Conservation (phyloP, 2,329 filamentous ascomycete genomes). For the Parastagonospora nodorum region DNA sequence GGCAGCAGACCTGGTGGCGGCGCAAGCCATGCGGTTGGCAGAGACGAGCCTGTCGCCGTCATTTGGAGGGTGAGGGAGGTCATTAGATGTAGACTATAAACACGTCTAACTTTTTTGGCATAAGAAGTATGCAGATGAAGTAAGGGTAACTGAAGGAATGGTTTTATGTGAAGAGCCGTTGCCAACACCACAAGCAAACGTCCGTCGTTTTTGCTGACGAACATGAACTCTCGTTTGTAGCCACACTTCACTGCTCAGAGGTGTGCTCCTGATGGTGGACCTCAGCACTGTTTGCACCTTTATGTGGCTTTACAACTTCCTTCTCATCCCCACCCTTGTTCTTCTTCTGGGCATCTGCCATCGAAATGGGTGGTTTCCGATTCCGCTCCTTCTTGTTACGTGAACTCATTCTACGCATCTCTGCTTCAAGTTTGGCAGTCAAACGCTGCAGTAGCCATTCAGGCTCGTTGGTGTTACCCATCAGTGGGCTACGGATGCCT, state of each 20-base stretch:
- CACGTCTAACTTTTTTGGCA: not conserved
- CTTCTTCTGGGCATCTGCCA: conserved; percentile 27
- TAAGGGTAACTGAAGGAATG: not conserved
- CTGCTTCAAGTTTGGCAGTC: conserved; percentile 58
- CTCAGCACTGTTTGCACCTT: conserved; percentile 14
- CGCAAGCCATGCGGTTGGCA: conserved; percentile 4
- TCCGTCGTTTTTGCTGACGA: not conserved
- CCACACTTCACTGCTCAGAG: not conserved
- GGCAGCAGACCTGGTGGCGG: not conserved
- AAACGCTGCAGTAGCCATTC: conserved; percentile 75
- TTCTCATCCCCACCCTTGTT: conserved; percentile 5
- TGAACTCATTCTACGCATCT: conserved; percentile 39
- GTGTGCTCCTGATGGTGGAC: conserved; percentile 4
- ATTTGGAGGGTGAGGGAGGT: not conserved
- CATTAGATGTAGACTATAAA: not conserved
- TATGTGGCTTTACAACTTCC: conserved; percentile 10
- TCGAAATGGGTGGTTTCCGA: conserved; percentile 40
- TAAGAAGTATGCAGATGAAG: not conserved
- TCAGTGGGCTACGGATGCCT: conserved; percentile 69
- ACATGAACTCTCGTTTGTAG: too few relatives aligned
- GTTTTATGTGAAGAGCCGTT: not conserved
- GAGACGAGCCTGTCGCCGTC: not conserved
- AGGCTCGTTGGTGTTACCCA: conserved; percentile 70
- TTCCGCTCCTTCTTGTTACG: conserved; percentile 16
- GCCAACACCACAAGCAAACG: not conserved